Evolutionary conservation across 495 filamentous ascomycete species (phyloP), one percentile per base, ranked within the genome.

Genomic region (Trypethelium eluteriae): DNA sequence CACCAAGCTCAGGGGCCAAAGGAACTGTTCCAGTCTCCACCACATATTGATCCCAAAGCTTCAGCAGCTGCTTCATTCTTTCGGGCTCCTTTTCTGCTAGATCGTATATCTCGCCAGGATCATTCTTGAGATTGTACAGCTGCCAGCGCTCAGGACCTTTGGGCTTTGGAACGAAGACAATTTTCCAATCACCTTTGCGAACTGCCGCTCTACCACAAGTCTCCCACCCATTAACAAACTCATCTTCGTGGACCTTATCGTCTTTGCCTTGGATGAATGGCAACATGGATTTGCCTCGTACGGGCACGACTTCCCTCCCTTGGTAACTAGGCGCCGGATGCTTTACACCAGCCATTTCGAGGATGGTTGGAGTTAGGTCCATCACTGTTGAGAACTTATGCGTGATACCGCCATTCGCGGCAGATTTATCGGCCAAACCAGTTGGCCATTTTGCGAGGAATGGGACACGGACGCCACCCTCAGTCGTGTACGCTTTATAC

Each of bases 401-500:
- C 3, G 80, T 84, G 68, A 88, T 81, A 6, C 77, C 71, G 3
- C 63, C 67, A n/a, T 74, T 67, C 10, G 68, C 56, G 4, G 44
- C 64, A 25, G 63, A 62, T 70, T 63, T 53, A 73, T 65, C 34
- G 12, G 62, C 57, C 39, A 39, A 73, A 63, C 73, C 74, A 38
- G 74, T 69, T 0, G 81, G 77, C 73, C 82, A 81, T 12, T 78
- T 79, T 56, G 83, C 81, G 18, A 85, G 75, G 70, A 85, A 86
- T 1, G 85, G 84, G 12, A 84, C 82, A 25, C 81, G 80, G 9
- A 86, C 82, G 59, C 84, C 85, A 32, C 85, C 84, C 67, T 88
- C 83, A 14, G 85, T 85, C 11, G 84, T 86, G 74, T 80, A 86
- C 39, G 83, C 82, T 67, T 87, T 87, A 74, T 83, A 85, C 5